Percentiles rank a stretch among this genome's conserved stretches.
Conservation (phyloP, 371 early-diverging fungal genomes). For the Coemansia sp. region DNA sequence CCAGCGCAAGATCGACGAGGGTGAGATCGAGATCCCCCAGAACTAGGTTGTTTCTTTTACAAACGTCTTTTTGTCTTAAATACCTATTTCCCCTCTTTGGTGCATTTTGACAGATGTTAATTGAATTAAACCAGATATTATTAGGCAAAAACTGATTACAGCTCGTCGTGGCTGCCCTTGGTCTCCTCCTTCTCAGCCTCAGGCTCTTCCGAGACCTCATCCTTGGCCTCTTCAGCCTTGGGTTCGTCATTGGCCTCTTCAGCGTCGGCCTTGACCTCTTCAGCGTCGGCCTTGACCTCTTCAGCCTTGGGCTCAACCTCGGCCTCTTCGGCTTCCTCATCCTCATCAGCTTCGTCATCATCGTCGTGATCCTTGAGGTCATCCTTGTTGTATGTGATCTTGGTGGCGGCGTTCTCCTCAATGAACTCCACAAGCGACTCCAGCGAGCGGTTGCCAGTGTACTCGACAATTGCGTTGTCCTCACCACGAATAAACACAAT, state of each 20-base stretch:
- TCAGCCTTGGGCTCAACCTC: conserved; percentile 22
- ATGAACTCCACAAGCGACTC: conserved; percentile 79
- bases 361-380: conserved; percentile 41
- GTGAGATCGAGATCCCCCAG: conserved; percentile 85
- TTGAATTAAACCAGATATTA: background rate
- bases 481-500: conserved; percentile 88
- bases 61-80: background rate
- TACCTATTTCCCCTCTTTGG: background rate
- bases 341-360: conserved; percentile 26
- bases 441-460: conserved; percentile 77
- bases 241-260: conserved; percentile 19
- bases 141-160: conserved; percentile 52
- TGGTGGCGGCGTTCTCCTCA: conserved; percentile 54
- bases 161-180: conserved; percentile 63
- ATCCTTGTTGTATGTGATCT: conserved; percentile 29
- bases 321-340: conserved; percentile 22
- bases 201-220: conserved; percentile 23
- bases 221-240: conserved; percentile 16
- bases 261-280: conserved; percentile 26
- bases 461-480: conserved; percentile 77
- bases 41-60: conserved; percentile 18
- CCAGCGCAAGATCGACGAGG: conserved; percentile 65
- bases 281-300: conserved; percentile 8
- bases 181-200: conserved; percentile 8
- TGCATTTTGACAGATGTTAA: background rate